Evolutionary conservation across 805 yeast species (phyloP).

Genomic region (Myxozyma neotropica): DNA sequence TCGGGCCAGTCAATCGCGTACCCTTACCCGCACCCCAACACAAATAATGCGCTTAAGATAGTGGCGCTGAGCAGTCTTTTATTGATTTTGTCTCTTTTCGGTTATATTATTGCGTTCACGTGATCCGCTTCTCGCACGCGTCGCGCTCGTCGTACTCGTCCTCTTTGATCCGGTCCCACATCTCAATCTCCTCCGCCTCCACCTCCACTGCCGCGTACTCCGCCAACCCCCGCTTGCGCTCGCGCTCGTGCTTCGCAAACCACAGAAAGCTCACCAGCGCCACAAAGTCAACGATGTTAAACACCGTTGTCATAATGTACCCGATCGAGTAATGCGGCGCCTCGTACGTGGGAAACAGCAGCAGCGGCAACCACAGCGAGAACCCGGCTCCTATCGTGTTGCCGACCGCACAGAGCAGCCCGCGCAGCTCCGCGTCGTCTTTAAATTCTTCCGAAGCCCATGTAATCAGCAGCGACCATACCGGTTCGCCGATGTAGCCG

Average conservation of each 20-base stretch:
- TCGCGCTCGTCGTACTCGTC: no score
- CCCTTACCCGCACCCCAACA: not conserved
- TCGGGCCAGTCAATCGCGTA: not conserved
- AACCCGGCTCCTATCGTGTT: conserved; percentile 25
- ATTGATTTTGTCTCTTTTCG: no score
- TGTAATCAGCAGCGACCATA: conserved; percentile 29
- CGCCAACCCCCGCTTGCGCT: not conserved
- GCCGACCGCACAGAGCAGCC: conserved; percentile 25
- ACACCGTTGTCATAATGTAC: conserved; percentile 17
- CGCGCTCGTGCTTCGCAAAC: conserved; percentile 18
- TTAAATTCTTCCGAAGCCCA: conserved; percentile 31
- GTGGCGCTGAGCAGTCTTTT: no score
- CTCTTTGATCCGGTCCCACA: conserved; percentile 2
- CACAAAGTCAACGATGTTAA: conserved; percentile 24
- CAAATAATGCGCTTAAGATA: no score
- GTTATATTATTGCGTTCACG: not conserved
- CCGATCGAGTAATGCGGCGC: conserved; percentile 29
- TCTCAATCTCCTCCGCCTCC: conserved; percentile 8
- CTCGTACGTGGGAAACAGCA: conserved; percentile 28
- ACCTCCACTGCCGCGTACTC: not conserved
- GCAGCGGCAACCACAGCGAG: conserved; percentile 25
- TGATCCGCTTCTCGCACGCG: no score
- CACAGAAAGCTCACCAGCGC: conserved; percentile 22
- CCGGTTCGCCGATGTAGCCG: conserved; percentile 27
- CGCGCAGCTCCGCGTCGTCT: conserved; percentile 31